Evolutionary conservation across 768 basidiomycete genomes (phyloP), one percentile per base, ranked within the genome.

Genomic region (Xerocomellus dryophilus): DNA sequence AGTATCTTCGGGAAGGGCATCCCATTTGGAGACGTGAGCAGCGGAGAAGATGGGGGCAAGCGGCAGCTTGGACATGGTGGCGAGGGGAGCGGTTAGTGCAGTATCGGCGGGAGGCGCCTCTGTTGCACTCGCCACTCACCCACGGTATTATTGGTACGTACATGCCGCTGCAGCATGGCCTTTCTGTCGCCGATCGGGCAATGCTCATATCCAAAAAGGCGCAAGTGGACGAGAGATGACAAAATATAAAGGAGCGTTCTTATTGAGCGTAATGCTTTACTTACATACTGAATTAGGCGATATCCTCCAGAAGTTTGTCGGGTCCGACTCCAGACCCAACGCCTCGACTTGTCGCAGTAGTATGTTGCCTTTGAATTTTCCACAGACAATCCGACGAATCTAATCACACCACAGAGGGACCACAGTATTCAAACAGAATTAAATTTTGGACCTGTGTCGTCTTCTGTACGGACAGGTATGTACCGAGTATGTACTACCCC

Each of bases 31-130:
- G 42, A 57, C 10, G 29, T 72, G 71, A 7, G 71, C 62, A 18
- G 71, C 71, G 3, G 71, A 72, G 44, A 72, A 68, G 44, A 72
- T 54, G 17, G 70, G 62, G 3, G 43, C 47, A n/a, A 67, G 41
- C 6, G 60, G 41, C 12, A 59, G 34, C n/a, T 47, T 46, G 46
- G 63, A 62, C 64, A 64, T 62, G 40, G 43, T 48, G 29, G 20
- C 20, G 11, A n/a, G 35, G 17, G 18, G 27, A 9, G 5, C 14
- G 32, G 39, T 39, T n/a, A 20, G 34, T 12, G n/a, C 5, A 17
- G 36, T 43, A 7, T 20, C 14, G n/a, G 35, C 23, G 15, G 41
- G 18, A 40, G 11, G 25, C 1, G 25, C 17, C 38, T 43, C 40
- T 31, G 29, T 41, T 27, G 18, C 39, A 20, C 35, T 21, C 17